These are phyloP conservation scores for Trichoderma sp. DNA, from an alignment of 2,329 filamentous ascomycete genomes.

Conservation along the genomic window DNA sequence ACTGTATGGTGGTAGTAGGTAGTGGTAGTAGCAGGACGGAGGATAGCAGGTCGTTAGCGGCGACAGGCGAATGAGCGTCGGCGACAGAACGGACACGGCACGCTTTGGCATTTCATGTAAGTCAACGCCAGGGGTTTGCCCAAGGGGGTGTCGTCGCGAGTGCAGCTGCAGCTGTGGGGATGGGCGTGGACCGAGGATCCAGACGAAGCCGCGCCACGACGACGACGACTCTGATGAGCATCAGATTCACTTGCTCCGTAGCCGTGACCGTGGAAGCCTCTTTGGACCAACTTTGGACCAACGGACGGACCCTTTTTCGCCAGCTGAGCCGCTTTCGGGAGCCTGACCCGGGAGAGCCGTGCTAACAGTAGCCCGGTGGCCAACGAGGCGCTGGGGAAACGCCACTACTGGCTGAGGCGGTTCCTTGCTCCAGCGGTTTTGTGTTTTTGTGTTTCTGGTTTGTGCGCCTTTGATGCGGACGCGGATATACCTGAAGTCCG, in stretches of 20 bases:
- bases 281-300: not conserved
- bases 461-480: not conserved
- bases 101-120: slow-evolving; percentile 8
- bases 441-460: not conserved
- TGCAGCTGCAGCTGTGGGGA: slow-evolving; percentile 14
- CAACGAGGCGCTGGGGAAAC: not conserved
- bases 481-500: not conserved
- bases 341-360: slow-evolving; percentile 14
- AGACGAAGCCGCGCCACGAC: slow-evolving; percentile 12
- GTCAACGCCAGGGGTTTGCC: slow-evolving; percentile 18
- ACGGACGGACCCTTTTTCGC: not conserved
- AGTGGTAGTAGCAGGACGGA: not conserved
- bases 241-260: not conserved
- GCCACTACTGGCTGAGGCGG: not conserved
- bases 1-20: not conserved
- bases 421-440: not conserved
- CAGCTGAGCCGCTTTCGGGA: slow-evolving; percentile 19
- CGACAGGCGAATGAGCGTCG: slow-evolving; percentile 15
- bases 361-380: not conserved
- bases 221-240: not conserved
- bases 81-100: slow-evolving; percentile 4
- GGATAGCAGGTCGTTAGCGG: slow-evolving; percentile 8
- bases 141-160: slow-evolving; percentile 6
- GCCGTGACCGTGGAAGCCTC: not conserved
- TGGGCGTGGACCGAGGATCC: slow-evolving; percentile 9